Conservation (phyloP, 306 rosid genomes). For the Sicyos baderoa region DNA sequence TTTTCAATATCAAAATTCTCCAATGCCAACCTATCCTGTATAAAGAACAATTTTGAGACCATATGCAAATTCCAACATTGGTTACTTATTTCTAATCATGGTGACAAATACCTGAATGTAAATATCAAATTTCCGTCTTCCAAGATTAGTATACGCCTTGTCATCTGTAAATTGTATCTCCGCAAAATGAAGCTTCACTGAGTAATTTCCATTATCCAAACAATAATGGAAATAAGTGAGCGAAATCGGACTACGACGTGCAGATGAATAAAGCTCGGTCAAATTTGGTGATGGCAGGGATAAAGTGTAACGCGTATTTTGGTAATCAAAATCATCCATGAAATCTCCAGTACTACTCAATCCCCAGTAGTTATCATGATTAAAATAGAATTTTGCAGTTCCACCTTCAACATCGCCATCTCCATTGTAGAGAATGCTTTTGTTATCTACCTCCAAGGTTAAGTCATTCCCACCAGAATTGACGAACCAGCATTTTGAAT, state of each 20-base stretch:
- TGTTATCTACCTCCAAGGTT: conserved; percentile 20
- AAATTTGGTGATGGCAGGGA: conserved; percentile 32
- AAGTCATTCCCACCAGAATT: conserved; percentile 39
- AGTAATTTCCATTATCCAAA: conserved; percentile 59
- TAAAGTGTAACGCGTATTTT: conserved; percentile 33
- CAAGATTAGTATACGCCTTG: conserved; percentile 38
- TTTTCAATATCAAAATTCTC: conserved; percentile 53
- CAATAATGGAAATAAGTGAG: conserved; percentile 64
- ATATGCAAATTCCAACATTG: conserved; percentile 7
- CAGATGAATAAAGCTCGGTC: conserved; percentile 40
- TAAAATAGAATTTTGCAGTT: conserved; percentile 25
- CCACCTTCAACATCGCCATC: conserved; percentile 38
- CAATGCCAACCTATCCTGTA: conserved; percentile 39
- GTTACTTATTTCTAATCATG: background rate
- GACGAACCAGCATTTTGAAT: conserved; percentile 57
- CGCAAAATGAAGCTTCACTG: conserved; percentile 49
- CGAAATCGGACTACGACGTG: conserved; percentile 50
- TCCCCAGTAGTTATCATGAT: conserved; percentile 32
- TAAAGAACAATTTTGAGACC: conserved; percentile 5
- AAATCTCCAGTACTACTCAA: conserved; percentile 47
- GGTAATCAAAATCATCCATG: conserved; percentile 37
- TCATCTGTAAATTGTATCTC: conserved; percentile 58
- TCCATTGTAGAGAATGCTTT: conserved; percentile 26
- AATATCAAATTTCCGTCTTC: conserved; percentile 53
- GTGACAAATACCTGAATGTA: conserved; percentile 51